Evolutionary conservation across 2,329 filamentous ascomycete species (phyloP).

Genomic region (Scedosporium dehoogii): DNA sequence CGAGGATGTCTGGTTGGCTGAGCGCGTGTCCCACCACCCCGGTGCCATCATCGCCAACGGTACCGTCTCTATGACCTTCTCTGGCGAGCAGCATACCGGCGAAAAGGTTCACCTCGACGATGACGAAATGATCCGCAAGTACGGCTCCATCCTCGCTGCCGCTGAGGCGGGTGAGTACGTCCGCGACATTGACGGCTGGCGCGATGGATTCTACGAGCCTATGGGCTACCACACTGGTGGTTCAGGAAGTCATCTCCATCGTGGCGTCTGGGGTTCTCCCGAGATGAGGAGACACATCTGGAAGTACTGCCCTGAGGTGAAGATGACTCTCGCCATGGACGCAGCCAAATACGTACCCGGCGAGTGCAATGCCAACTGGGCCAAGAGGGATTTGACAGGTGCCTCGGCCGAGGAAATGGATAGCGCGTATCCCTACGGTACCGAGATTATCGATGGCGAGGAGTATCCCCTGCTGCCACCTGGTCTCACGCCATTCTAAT

Average conservation of each 20-base stretch:
- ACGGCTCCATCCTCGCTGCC: constrained; percentile 17
- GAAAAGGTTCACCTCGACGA: constrained; percentile 12
- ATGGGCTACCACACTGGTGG: constrained; percentile 50
- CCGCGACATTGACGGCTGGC: constrained; percentile 37
- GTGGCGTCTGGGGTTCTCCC: constrained; percentile 37
- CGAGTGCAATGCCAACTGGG: constrained; percentile 32
- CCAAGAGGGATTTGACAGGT: constrained; percentile 24
- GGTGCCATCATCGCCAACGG: constrained; percentile 41
- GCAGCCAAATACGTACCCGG: constrained; percentile 40
- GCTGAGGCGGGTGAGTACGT: constrained; percentile 22
- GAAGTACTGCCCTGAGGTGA: constrained; percentile 49
- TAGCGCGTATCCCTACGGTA: constrained; percentile 21
- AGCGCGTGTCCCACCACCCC: constrained; percentile 39
- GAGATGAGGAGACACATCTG: constrained; percentile 39
- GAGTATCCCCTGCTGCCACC: constrained; percentile 30
- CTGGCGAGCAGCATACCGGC: constrained; percentile 37
- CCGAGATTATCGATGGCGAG: constrained; percentile 28
- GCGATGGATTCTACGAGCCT: constrained; percentile 43
- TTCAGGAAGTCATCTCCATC: constrained; percentile 33
- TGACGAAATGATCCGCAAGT: constrained; percentile 12
- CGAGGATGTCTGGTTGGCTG: constrained; percentile 47
- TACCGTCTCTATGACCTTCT: constrained; percentile 36
- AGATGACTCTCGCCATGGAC: constrained; percentile 47
- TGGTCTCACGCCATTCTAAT: constrained; percentile 13
- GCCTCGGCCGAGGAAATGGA: constrained; percentile 2